Conservation (phyloP, 352 stramenopile species). For the Phytophthora sojae region DNA sequence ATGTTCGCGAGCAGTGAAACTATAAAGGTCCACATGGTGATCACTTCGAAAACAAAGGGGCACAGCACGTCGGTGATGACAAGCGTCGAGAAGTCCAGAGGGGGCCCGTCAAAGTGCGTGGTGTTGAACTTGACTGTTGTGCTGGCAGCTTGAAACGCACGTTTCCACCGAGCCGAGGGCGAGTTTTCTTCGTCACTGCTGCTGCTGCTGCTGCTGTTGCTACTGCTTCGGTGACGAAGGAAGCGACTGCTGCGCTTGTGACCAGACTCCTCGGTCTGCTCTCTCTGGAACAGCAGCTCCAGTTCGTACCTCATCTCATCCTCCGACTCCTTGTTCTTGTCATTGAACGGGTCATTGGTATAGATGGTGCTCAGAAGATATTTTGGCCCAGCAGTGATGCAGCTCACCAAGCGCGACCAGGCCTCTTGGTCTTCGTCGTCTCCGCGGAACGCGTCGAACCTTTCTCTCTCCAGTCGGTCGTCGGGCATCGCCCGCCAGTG, state of each 20-base stretch:
- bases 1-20: conserved; percentile 64
- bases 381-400: conserved; percentile 42
- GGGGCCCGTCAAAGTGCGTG: conserved; percentile 82
- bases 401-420: conserved; percentile 58
- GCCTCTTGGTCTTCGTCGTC: conserved; percentile 72
- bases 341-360: conserved; percentile 76
- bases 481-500: conserved; percentile 84
- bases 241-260: conserved; percentile 26
- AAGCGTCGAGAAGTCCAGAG: conserved; percentile 86
- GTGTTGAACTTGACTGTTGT: conserved; percentile 79
- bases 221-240: conserved; percentile 31
- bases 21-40: conserved; percentile 77
- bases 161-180: conserved; percentile 74
- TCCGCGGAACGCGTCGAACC: conserved; percentile 53
- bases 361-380: conserved; percentile 58
- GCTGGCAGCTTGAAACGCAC: conserved; percentile 67
- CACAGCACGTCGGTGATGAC: conserved; percentile 88
- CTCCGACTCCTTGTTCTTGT: conserved; percentile 79
- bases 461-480: conserved; percentile 69
- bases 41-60: conserved; percentile 80
- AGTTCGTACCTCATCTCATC: conserved; percentile 72
- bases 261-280: conserved; percentile 48
- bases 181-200: conserved; percentile 24
- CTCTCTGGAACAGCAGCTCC: conserved; percentile 65
- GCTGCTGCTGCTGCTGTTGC: conserved; percentile 19